Conservation (phyloP, 805 yeast genomes). For the Grigorovia yakushimaensis region DNA sequence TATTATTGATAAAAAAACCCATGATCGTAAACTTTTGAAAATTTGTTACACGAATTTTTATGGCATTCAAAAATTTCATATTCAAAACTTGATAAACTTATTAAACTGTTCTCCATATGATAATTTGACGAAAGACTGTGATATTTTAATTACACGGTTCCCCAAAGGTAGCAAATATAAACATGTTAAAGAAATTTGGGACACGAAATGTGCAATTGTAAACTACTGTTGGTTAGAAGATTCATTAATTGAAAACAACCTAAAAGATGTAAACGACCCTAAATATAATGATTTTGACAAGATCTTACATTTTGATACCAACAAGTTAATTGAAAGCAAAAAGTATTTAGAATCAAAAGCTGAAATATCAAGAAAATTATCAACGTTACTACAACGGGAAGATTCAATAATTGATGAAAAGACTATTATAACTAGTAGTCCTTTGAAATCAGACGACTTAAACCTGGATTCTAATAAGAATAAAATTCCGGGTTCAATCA, state of each 20-base stretch:
- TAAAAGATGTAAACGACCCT: not conserved
- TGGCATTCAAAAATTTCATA: slow-evolving; percentile 71
- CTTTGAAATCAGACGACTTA: not conserved
- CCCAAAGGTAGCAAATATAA: slow-evolving; percentile 64
- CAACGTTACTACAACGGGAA: not conserved
- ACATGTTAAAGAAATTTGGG: slow-evolving; percentile 63
- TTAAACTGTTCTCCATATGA: slow-evolving; percentile 73
- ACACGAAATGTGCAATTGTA: slow-evolving; percentile 35
- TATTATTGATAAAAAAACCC: not conserved
- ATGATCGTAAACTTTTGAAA: not conserved
- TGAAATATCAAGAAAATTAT: not conserved
- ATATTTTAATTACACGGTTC: slow-evolving; percentile 60
- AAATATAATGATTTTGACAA: not conserved
- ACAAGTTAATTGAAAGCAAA: not conserved
- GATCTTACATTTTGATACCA: not conserved
- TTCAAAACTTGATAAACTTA: slow-evolving; percentile 50
- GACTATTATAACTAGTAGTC: not conserved
- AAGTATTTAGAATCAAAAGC: not conserved
- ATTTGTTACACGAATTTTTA: slow-evolving; percentile 63
- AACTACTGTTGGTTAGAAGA: slow-evolving; percentile 80
- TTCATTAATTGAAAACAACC: not conserved
- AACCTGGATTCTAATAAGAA: not conserved
- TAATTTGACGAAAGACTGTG: slow-evolving; percentile 48
- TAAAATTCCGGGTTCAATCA: not conserved
- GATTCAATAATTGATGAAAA: not conserved